Conservation (phyloP, 192 early-diverging fungal genomes). For the Podila epigama region DNA sequence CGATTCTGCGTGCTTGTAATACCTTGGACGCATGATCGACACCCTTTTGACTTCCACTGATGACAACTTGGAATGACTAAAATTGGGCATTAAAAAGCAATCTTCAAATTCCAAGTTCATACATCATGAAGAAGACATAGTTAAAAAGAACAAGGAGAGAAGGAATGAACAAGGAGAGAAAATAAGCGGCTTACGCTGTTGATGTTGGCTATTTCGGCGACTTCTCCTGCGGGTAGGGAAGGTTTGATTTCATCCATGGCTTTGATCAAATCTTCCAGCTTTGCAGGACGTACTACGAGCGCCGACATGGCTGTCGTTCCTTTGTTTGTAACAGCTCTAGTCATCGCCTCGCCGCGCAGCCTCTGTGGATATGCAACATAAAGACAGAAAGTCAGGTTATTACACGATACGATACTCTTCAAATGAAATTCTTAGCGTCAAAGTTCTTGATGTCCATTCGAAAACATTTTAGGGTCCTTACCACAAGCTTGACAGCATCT, state of each 20-base stretch:
- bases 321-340: constrained; percentile 71
- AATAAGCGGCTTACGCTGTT: constrained; percentile 20
- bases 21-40: constrained; percentile 85
- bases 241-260: constrained; percentile 70
- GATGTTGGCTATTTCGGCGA: constrained; percentile 75
- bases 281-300: constrained; percentile 77
- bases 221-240: constrained; percentile 69
- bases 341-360: constrained; percentile 89
- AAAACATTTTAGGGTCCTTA: constrained; percentile 24
- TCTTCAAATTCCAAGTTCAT: too few relatives aligned
- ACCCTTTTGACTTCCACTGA: constrained; percentile 87
- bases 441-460: not conserved
- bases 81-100: too few relatives aligned
- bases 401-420: not conserved
- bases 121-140: not conserved
- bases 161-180: not conserved
- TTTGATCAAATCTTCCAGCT: constrained; percentile 73
- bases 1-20: constrained; percentile 82
- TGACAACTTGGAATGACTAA: constrained; percentile 82
- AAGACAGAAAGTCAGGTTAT: not conserved
- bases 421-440: not conserved
- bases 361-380: constrained; percentile 45
- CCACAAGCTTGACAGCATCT: constrained; percentile 89
- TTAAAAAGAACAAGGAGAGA: constrained; percentile 13
- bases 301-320: constrained; percentile 88